Base-by-base conservation (phyloP, 1,139 yeast species). In the Debaryomyces psychrophilus region DNA sequence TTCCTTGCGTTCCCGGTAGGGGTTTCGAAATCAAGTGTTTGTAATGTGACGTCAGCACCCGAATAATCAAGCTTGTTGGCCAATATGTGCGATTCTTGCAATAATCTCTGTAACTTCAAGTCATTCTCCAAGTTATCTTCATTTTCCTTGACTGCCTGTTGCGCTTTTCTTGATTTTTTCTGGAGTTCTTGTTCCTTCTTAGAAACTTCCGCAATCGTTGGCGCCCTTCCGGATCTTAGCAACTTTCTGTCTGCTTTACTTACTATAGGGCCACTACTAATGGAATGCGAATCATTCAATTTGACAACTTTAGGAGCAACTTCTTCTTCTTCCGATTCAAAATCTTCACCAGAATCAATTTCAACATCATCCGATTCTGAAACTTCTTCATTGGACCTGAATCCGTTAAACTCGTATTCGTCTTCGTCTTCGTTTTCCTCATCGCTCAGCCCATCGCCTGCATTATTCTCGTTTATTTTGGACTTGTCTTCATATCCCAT, bases 21-120 rank as follows among this genome's bases (percentile, higher is more conserved):
- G 34, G 81, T 87, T 43, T 84, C 85, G 53, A 70, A 76, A 56
- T 84, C 85, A 37, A 85, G 61, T 1, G 90, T 87, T 47, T 81
- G 79, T 44, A 90, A 66, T 0, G 90, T 84, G 33, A 88, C 69
- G 46, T 84, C 95, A 0, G 90, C 96, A 18, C 96, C 97, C 1
- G 93, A 83, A 48, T 71, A 72, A 35, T 76, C 76, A 67, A 67
- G 57, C 31, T 67, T 66, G 42, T 82, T 82, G 12, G 92, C 78
- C 45, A 93, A 70, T 31, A 93, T 85, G 61, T 90, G 97, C 0
- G 97, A 90, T 64, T 93, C 98, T 50, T 78, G 77, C 31, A 93
- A 71, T 37, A 93, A 78, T 47, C 97, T 70, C 62, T 92, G 97
- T 39, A 93, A 71, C 53, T 87, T 95, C 23, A 90, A 59, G 64